These are phyloP conservation scores for Coelastrella sp. DNA, from an alignment of 139 green algal genomes.

Conservation along the genomic window DNA sequence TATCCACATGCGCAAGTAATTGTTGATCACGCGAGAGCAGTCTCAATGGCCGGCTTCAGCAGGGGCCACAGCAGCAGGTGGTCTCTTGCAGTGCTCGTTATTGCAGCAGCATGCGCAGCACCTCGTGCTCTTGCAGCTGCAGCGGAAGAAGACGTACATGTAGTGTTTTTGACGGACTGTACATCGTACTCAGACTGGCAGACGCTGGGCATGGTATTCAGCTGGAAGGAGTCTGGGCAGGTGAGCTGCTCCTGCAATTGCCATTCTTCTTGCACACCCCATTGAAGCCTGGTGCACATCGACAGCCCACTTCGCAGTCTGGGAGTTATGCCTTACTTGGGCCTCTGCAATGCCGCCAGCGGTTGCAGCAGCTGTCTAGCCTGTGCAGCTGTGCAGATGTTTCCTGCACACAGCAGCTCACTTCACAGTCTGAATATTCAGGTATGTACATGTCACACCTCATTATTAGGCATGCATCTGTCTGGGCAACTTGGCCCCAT, in stretches of 20 bases:
- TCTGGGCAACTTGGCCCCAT: background rate
- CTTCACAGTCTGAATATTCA: no score
- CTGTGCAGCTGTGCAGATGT: no score
- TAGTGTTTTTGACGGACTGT: conserved; percentile 79
- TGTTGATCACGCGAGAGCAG: no score
- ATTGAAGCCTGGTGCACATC: no score
- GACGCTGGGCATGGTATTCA: conserved; percentile 68
- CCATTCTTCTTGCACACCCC: no score
- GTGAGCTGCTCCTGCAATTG: background rate
- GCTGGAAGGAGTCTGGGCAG: conserved; percentile 49
- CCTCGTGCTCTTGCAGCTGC: background rate
- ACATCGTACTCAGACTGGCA: conserved; percentile 82
- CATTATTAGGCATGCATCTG: background rate
- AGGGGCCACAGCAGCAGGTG: background rate
- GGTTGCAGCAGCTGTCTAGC: no score
- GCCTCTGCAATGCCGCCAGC: no score
- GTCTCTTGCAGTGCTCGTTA: background rate
- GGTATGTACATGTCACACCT: background rate
- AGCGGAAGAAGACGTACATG: conserved; percentile 55
- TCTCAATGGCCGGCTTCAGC: no score
- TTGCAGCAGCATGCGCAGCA: background rate
- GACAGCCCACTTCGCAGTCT: no score
- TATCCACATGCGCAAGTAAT: no score
- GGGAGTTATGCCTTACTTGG: no score
- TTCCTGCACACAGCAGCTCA: no score